phyloP scores from a whole-genome alignment of 495 filamentous ascomycete species.

The Neurospora sp. region DNA sequence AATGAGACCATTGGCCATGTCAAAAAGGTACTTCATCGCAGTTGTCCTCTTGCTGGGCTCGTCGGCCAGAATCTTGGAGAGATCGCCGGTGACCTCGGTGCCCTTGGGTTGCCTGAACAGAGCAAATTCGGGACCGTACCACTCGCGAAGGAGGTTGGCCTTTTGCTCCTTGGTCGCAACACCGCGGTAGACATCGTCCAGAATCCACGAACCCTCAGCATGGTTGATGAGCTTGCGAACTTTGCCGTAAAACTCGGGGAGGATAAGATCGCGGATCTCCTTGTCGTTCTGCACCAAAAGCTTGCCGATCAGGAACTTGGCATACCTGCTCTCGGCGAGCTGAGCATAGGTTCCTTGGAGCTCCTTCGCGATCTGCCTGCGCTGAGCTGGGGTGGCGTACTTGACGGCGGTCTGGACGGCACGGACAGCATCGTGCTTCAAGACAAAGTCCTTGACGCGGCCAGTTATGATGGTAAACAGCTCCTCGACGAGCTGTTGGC shows the following conservation, averaged over 20 bases:
- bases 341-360: constrained; percentile 75
- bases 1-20: constrained; percentile 78
- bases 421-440: constrained; percentile 95
- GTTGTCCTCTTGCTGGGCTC: constrained; percentile 75
- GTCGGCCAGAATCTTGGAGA: constrained; percentile 61
- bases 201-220: constrained; percentile 89
- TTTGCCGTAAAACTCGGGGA: constrained; percentile 89
- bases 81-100: constrained; percentile 40
- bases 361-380: constrained; percentile 77
- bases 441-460: constrained; percentile 83
- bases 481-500: constrained; percentile 77
- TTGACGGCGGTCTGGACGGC: constrained; percentile 95
- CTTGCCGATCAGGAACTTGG: constrained; percentile 93
- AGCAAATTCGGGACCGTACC: constrained; percentile 92
- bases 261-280: constrained; percentile 74
- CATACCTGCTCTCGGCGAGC: constrained; percentile 87
- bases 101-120: constrained; percentile 56
- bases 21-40: constrained; percentile 73
- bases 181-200: constrained; percentile 89
- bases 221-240: constrained; percentile 90
- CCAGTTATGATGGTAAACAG: constrained; percentile 85
- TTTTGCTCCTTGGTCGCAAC: constrained; percentile 75
- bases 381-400: constrained; percentile 75
- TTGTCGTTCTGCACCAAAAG: constrained; percentile 79
- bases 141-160: constrained; percentile 75